These are phyloP conservation scores for Agarophyton chilense DNA, from an alignment of 23 red algal genomes.

Conservation along the genomic window DNA sequence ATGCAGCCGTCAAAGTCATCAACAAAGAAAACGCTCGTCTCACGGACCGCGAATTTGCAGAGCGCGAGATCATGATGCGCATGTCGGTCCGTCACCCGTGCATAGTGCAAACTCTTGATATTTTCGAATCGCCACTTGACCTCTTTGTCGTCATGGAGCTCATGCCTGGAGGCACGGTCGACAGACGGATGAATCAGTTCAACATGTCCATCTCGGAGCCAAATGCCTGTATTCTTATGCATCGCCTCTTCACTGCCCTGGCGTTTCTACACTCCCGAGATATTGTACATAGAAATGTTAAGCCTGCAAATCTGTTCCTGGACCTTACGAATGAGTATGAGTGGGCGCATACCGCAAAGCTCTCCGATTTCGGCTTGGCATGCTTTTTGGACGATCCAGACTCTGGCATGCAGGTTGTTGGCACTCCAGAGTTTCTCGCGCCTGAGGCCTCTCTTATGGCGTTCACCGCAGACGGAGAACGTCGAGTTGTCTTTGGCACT, in stretches of 20 bases:
- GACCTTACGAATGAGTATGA: constrained; percentile 51
- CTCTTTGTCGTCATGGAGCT: constrained; percentile 88
- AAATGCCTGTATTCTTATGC: constrained; percentile 70
- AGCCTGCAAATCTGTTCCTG: constrained; percentile 76
- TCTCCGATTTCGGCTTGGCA: constrained; percentile 82
- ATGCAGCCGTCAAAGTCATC: constrained; percentile 67
- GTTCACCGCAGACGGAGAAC: constrained; percentile 23
- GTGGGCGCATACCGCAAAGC: constrained; percentile 59
- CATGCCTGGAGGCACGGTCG: constrained; percentile 78
- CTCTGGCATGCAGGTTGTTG: constrained; percentile 47
- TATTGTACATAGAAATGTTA: constrained; percentile 87
- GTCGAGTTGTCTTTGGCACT: constrained; percentile 68
- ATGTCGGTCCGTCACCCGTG: constrained; percentile 75
- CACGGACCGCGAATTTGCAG: constrained; percentile 66
- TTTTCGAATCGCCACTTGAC: constrained; percentile 78
- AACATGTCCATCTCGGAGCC: constrained; percentile 35
- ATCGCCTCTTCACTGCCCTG: constrained; percentile 66
- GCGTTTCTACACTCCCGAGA: constrained; percentile 65
- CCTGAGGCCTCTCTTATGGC: constrained; percentile 80
- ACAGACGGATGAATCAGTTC: constrained; percentile 47
- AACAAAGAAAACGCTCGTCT: constrained; percentile 60
- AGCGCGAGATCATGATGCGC: constrained; percentile 66
- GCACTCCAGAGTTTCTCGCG: constrained; percentile 91
- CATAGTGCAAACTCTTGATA: constrained; percentile 82
- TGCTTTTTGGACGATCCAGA: constrained; percentile 60